Percentiles rank a stretch among this genome's conserved stretches.
Conservation (phyloP, 163 green algal species). For the Scenedesmus sp. region DNA sequence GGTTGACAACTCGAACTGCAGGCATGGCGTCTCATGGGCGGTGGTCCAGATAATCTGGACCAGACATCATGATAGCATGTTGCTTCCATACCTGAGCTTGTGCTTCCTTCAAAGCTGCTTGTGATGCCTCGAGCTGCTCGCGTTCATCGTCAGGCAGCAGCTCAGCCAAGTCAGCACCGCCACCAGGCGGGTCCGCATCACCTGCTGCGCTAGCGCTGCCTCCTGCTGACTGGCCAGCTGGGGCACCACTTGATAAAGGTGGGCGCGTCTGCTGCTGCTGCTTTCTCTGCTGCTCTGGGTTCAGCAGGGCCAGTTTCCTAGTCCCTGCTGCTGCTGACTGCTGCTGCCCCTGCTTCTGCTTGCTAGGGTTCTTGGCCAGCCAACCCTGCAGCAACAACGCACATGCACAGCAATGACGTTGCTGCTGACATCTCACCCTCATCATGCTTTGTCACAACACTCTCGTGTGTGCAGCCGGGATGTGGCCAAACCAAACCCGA, state of each 20-base stretch:
- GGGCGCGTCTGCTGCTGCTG: conserved; percentile 18
- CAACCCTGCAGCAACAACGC: conserved; percentile 3
- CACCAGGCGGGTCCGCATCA: neutral
- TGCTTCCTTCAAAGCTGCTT: conserved; percentile 7
- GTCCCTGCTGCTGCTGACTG: neutral
- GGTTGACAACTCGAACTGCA: too few species aligned
- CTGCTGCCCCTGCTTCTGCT: conserved; percentile 8
- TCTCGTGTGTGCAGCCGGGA: too few species aligned
- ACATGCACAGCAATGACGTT: neutral
- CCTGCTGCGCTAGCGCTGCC: neutral
- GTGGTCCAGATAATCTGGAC: too few species aligned
- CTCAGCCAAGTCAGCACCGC: neutral
- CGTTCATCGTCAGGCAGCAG: conserved; percentile 16
- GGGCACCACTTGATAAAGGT: neutral
- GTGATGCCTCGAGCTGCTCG: conserved; percentile 1
- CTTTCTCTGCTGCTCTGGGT: neutral
- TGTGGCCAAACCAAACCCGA: too few species aligned
- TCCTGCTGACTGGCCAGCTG: neutral
- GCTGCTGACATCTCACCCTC: too few species aligned
- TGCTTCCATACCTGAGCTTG: neutral
- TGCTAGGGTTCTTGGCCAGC: conserved; percentile 24
- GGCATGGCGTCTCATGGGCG: too few species aligned
- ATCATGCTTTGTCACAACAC: too few species aligned
- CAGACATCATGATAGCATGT: too few species aligned
- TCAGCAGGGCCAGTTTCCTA: neutral